Conservation (phyloP, 352 stramenopile genomes). For the Aphanomyces euteiches region DNA sequence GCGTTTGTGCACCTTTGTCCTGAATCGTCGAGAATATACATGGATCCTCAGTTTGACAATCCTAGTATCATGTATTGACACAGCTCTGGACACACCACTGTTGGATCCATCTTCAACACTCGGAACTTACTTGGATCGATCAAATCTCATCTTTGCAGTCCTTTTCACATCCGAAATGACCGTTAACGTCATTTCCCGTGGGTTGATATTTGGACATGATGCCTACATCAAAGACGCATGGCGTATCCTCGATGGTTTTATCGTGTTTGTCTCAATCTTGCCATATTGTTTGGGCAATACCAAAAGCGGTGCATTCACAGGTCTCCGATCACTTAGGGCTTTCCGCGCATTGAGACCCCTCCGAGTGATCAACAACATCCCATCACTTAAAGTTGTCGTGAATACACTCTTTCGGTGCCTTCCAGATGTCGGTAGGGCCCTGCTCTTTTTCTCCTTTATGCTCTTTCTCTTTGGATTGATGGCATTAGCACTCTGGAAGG, state of each 20-base stretch:
- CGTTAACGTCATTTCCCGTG: slow-evolving; percentile 84
- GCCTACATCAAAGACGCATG: slow-evolving; percentile 83
- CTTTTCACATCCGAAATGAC: slow-evolving; percentile 88
- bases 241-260: slow-evolving; percentile 87
- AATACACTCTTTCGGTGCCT: slow-evolving; percentile 78
- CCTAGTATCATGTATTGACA: slow-evolving; percentile 56
- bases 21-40: slow-evolving; percentile 10
- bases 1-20: not conserved
- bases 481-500: slow-evolving; percentile 68
- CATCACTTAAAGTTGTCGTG: slow-evolving; percentile 82
- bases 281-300: slow-evolving; percentile 10
- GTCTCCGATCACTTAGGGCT: slow-evolving; percentile 52
- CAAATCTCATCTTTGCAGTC: slow-evolving; percentile 56
- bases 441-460: slow-evolving; percentile 60
- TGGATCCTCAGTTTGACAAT: slow-evolving; percentile 2
- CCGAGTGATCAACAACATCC: slow-evolving; percentile 68
- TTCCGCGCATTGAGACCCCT: slow-evolving; percentile 69
- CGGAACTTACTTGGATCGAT: slow-evolving; percentile 43
- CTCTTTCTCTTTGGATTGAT: slow-evolving; percentile 73
- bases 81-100: slow-evolving; percentile 86
- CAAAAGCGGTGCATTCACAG: slow-evolving; percentile 2
- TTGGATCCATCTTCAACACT: slow-evolving; percentile 46
- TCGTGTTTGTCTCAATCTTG: slow-evolving; percentile 81
- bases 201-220: slow-evolving; percentile 59
- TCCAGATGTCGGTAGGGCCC: slow-evolving; percentile 48